Evolutionary conservation across 1,139 yeast species (phyloP).

Genomic region (Debaryomycetaceae sp.): DNA sequence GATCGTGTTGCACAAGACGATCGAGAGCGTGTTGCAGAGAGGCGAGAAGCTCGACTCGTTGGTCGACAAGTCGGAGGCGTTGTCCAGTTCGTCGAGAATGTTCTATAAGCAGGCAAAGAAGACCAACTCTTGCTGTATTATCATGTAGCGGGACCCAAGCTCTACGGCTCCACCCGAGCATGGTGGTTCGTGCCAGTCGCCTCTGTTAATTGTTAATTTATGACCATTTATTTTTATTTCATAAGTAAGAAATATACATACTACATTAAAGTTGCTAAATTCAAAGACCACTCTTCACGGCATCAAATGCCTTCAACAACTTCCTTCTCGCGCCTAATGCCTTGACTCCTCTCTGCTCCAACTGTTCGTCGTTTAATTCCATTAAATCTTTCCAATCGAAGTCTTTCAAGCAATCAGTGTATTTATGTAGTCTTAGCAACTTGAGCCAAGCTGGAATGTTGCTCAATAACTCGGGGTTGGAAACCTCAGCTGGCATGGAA

Average conservation of each 20-base stretch:
- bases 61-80: conserved; percentile 93
- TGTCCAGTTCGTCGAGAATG: conserved; percentile 84
- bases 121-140: conserved; percentile 92
- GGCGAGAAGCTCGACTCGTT: conserved; percentile 93
- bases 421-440: conserved; percentile 84
- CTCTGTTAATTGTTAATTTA: neutral
- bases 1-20: conserved; percentile 92
- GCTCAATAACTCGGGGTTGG: conserved; percentile 59
- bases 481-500: conserved; percentile 62
- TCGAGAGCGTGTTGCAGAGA: conserved; percentile 89
- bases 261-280: neutral
- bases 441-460: conserved; percentile 94
- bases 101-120: conserved; percentile 97
- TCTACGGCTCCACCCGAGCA: neutral
- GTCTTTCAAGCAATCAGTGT: conserved; percentile 78
- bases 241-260: neutral
- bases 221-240: neutral
- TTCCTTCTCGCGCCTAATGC: conserved; percentile 96
- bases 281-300: conserved; percentile 36
- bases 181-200: neutral
- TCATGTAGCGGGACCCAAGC: conserved; percentile 43
- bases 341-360: conserved; percentile 78
- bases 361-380: conserved; percentile 60
- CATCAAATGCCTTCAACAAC: conserved; percentile 84
- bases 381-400: conserved; percentile 78